A percentile compares a stretch with the other conserved stretches of the same genome.
These are phyloP conservation scores for Xerocomus potaroensis DNA, from an alignment of 768 basidiomycete genomes.

Conservation along the genomic window DNA sequence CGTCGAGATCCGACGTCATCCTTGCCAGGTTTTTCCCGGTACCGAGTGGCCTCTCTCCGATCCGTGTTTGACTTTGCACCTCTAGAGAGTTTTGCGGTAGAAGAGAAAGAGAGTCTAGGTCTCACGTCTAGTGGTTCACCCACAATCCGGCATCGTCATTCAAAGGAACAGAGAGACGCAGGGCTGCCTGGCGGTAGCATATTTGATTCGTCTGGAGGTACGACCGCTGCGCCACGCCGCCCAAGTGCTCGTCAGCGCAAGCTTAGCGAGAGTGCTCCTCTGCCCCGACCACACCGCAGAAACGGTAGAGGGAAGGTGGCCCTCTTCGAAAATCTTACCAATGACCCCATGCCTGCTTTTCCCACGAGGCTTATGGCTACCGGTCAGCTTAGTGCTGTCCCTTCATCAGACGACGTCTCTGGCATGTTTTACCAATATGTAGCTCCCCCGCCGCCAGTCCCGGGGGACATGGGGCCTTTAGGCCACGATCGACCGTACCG, in stretches of 20 bases:
- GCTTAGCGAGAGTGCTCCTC: constrained; percentile 75
- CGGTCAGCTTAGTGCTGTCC: constrained; percentile 36
- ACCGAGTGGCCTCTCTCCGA: constrained; percentile 56
- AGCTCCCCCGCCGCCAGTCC: constrained; percentile 5
- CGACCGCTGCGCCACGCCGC: constrained; percentile 10
- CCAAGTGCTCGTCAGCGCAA: constrained; percentile 68
- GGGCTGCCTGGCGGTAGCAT: constrained; percentile 3
- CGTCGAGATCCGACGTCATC: constrained; percentile 25
- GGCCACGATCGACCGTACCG: constrained; percentile 89
- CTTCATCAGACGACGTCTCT: constrained; percentile 40
- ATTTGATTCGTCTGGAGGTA: constrained; percentile 12
- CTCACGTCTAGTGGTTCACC: constrained; percentile 37
- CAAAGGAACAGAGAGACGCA: constrained; percentile 10
- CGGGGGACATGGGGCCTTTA: constrained; percentile 39
- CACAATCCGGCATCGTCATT: constrained; percentile 10
- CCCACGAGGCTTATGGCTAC: constrained; percentile 31
- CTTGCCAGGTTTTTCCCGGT: constrained; percentile 57
- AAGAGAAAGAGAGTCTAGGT: constrained; percentile 65
- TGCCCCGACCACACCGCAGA: constrained; percentile 57
- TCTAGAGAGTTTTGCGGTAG: constrained; percentile 74
- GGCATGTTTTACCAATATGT: constrained; percentile 11
- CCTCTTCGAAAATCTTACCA: constrained; percentile 67
- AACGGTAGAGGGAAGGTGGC: constrained; percentile 81
- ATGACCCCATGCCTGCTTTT: constrained; percentile 47
- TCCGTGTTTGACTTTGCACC: constrained; percentile 66